Evolutionary conservation across 2,329 filamentous ascomycete genomes (phyloP), one percentile per base, ranked within the genome.

Genomic region (Stachybotrys chartarum): DNA sequence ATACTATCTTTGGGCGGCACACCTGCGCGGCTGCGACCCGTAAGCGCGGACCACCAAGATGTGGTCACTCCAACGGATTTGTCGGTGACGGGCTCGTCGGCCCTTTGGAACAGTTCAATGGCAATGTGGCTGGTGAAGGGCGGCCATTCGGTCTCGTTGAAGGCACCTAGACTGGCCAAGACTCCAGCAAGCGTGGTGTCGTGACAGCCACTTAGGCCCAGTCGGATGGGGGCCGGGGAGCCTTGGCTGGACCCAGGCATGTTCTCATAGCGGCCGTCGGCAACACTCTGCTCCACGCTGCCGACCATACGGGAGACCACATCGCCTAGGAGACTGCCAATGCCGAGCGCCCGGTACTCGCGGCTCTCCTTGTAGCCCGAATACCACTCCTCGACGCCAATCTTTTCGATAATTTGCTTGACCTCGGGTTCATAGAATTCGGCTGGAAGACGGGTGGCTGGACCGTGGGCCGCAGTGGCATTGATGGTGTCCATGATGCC

Each of bases 401-500:
- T 86, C 68, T 84, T 88, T 56, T 86, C 77, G 56, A 94, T 83
- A 58, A 91, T 87, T 4, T 78, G 77, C 52, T 84, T 79, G 5
- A 81, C 84, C 65, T 86, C 87, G 17, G 79, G 68, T 66, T 97
- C 91, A 71, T 97, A 97, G 70, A 99, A 97, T 59, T 91, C 88
- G 10, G 79, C 77, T 0, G 94, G 94, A 3, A 97, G 79, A 50
- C 80, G 84, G 0, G 92, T 97, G 11, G 82, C 81, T 0, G 88
- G 83, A 18, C 69, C 70, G 68, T 97, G 94, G 3, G 92, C 93
- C 12, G 88, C 78, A 0, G 91, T 96, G 7, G 90, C 84, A 68
- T 97, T 97, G 66, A 97, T 82, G 0, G 90, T 94, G 72, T 99
- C 94, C 88, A 96, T 91, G 64, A 99, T 87, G 54, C 94, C 94